Conservation (phyloP, 768 basidiomycete species). For the Phanerochaete sordida region DNA sequence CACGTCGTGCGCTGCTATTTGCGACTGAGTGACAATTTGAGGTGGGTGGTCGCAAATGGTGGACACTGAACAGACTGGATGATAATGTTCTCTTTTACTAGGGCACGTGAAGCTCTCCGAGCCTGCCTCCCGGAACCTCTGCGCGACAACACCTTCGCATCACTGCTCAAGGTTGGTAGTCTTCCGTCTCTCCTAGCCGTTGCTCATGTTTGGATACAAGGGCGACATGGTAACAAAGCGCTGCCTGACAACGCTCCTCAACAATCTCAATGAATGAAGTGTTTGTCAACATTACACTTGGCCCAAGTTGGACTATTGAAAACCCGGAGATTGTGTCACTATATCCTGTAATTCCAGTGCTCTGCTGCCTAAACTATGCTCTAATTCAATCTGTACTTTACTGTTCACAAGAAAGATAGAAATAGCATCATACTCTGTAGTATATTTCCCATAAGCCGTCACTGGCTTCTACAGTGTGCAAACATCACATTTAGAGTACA, state of each 20-base stretch:
- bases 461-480: too few species aligned
- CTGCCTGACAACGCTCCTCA: constrained; percentile 84
- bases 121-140: constrained; percentile 96
- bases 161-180: constrained; percentile 74
- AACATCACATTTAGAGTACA: too few species aligned
- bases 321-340: background rate
- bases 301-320: background rate
- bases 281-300: background rate
- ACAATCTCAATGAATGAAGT: constrained; percentile 68
- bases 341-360: too few species aligned
- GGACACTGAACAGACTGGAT: constrained; percentile 5
- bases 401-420: too few species aligned
- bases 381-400: too few species aligned
- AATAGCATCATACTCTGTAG: too few species aligned
- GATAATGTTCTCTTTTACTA: constrained; percentile 25
- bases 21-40: constrained; percentile 90
- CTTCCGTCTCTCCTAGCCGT: background rate
- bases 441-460: too few species aligned
- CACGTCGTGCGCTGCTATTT: constrained; percentile 98
- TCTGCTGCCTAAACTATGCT: too few species aligned
- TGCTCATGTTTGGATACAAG: constrained; percentile 31
- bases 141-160: constrained; percentile 88
- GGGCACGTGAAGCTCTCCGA: constrained; percentile 92
- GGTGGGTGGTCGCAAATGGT: constrained; percentile 46
- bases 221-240: constrained; percentile 98